Percentiles rank a stretch among this genome's conserved stretches.
Conservation (phyloP, 176 grass and related monocot genomes). For the Melocanna baccifera region DNA sequence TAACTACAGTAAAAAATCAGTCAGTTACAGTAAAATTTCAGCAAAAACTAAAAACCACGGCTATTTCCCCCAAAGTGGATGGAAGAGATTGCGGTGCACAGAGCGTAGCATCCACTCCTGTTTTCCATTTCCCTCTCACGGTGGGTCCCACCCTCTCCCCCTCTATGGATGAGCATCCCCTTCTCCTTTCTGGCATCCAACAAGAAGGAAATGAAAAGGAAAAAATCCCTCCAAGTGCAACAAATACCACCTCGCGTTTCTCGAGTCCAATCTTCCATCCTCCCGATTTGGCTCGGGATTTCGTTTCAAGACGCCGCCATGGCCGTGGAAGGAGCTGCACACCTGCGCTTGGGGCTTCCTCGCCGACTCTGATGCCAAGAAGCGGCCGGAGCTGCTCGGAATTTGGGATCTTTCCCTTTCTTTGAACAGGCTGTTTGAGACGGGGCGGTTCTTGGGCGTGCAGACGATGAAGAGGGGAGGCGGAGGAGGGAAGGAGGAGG, state of each 20-base stretch:
- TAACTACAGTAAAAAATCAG: no score
- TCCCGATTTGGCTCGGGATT: background rate
- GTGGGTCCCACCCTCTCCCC: background rate
- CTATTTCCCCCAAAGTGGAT: no score
- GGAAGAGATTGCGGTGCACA: background rate
- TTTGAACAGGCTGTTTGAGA: background rate
- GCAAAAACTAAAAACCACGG: no score
- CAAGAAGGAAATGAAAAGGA: background rate
- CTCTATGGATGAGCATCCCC: background rate
- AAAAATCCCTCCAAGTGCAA: background rate
- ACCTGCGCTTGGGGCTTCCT: background rate
- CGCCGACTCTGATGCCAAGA: background rate
- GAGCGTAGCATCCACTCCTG: background rate
- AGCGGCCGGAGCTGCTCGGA: background rate
- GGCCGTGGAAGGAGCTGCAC: background rate
- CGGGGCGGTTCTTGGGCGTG: background rate
- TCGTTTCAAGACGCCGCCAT: background rate
- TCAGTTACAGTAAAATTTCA: no score
- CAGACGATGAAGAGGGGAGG: constrained; percentile 32
- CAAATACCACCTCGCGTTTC: background rate
- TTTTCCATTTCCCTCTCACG: background rate
- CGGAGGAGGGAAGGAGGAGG: constrained; percentile 31
- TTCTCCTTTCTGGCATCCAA: background rate
- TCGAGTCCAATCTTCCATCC: background rate
- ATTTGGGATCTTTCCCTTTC: background rate